Evolutionary conservation across 2,329 filamentous ascomycete species (phyloP), one percentile per base, ranked within the genome.

Genomic region (Ophiostoma novo-ulmi): DNA sequence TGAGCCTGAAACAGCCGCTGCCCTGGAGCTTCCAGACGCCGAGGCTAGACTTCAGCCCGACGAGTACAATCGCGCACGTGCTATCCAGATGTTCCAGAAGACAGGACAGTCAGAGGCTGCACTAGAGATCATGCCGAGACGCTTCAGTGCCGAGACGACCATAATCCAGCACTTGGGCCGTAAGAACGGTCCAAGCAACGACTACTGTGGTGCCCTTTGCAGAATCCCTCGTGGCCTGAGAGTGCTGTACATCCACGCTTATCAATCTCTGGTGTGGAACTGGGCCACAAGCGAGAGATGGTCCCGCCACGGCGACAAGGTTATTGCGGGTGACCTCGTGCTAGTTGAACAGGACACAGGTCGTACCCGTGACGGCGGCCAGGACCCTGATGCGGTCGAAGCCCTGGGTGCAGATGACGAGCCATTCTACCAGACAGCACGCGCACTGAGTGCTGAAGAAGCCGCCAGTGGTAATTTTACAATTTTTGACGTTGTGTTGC

Each of bases 211-310:
- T 35, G 93, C 95, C 0, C 80, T 99, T 69, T 86, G 90, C 77
- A 85, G 86, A 70, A 94, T 99, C 73, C 91, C 91, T 35, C 87
- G 94, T 22, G 92, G 91, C 67, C 83, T 98, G 75, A 88, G 93
- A 63, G 87, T 93, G 71, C 97, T 99, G 91, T 99, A 98, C 78
- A 89, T 97, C 20, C 95, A 99, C 79, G 94, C 95, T 5, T 98
- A 97, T 80, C 95, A 99, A 79, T 97, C 92, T 6, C 87, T 93
- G 52, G 89, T 99, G 10, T 99, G 94, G 94, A 99, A 99, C 81
- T 87, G 88, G 74, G 91, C 88, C 14, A 92, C 88, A 1, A 93
- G 91, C 74, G 88, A 90, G 75, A 90, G 95, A 66, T 97, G 93
- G 90, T 86, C 88, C 61, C 81, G 87, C 2, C 90, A 91, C 77